Base-by-base conservation (phyloP, 176 grass and related monocot genomes). In the Thalia dealbata region DNA sequence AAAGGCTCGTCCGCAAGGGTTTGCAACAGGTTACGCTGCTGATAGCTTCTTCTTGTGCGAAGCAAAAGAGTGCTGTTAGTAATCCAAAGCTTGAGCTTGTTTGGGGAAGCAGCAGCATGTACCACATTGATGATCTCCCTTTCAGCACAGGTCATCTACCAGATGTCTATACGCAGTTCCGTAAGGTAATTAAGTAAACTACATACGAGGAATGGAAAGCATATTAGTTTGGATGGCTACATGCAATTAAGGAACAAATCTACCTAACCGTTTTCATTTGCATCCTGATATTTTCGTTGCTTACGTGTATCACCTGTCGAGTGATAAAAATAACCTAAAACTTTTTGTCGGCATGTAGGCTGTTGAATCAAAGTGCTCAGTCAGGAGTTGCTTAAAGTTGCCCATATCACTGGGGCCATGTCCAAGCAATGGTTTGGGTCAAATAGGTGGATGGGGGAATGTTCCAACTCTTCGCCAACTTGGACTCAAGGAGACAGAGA, bases 141-240 rank as follows among this genome's bases (percentile, higher is more conserved):
- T 92, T 92, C 81, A 45, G 73, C 0, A 54, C 80, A 32, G 76
- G 23, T 56, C 78, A 84, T 73, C 81, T 97, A 62, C 93, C 93
- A 61, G 89, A 97, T 41, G 80, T 92, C 2, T 97, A 97, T 76
- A 92, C 89, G 23, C 93, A 97, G 50, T 92, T 92, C 67, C 86
- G 93, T 35, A 97, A 97, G 85, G 89, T 90, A 73, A 61, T n/a
- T n/a, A 4, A 38, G 3, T 4, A 38, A 38, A 4, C 4, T 38
- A 38, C 32, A 38, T 38, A 38, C 3, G 32, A 38, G 32, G 32
- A 38, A 38, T 38, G 32, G 32, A 38, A n/a, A n/a, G n/a, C n/a
- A n/a, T n/a, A n/a, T n/a, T n/a, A n/a, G n/a, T n/a, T n/a, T n/a
- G n/a, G n/a, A n/a, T n/a, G n/a, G n/a, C n/a, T n/a, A n/a, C n/a